Evolutionary conservation across 1,284 basidiomycete genomes (phyloP).

Genomic region (Pseudozyma pruni): DNA sequence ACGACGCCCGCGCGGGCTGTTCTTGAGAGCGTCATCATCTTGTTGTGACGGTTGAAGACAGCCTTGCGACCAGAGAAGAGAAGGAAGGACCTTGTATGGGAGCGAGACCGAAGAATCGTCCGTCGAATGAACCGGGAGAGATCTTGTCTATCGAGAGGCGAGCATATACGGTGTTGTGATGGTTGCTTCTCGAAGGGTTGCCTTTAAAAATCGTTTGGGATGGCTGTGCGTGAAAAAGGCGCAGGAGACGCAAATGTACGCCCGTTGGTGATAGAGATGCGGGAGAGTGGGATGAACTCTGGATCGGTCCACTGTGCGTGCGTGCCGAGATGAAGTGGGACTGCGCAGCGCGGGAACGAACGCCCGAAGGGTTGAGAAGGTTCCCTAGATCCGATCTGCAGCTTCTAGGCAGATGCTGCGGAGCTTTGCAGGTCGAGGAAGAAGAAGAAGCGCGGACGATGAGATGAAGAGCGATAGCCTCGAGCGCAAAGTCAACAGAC

Average conservation of each 20-base stretch:
- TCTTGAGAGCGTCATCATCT: constrained; percentile 5
- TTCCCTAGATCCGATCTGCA: too few relatives aligned
- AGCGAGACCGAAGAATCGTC: not conserved
- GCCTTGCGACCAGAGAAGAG: not conserved
- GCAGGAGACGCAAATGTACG: not conserved
- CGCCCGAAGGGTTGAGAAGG: constrained; percentile 4
- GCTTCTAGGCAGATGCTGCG: too few relatives aligned
- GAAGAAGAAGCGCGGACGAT: not conserved
- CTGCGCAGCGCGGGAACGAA: constrained; percentile 16
- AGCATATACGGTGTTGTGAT: not conserved
- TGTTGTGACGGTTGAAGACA: not conserved
- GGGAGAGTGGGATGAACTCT: constrained; percentile 5
- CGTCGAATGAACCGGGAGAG: constrained; percentile 1
- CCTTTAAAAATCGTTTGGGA: too few relatives aligned
- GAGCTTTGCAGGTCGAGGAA: too few relatives aligned
- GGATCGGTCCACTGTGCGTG: not conserved
- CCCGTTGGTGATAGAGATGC: not conserved
- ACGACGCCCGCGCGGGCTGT: constrained; percentile 9
- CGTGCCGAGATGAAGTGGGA: constrained; percentile 20
- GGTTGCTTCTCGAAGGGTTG: not conserved
- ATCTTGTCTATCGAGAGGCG: constrained; percentile 1
- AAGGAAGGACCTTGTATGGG: not conserved
- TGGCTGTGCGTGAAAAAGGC: not conserved
- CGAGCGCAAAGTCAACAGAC: constrained; percentile 4
- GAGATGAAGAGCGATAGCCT: too few relatives aligned